phyloP scores from a whole-genome alignment of 768 basidiomycete species.

The Amanita inopinata region DNA sequence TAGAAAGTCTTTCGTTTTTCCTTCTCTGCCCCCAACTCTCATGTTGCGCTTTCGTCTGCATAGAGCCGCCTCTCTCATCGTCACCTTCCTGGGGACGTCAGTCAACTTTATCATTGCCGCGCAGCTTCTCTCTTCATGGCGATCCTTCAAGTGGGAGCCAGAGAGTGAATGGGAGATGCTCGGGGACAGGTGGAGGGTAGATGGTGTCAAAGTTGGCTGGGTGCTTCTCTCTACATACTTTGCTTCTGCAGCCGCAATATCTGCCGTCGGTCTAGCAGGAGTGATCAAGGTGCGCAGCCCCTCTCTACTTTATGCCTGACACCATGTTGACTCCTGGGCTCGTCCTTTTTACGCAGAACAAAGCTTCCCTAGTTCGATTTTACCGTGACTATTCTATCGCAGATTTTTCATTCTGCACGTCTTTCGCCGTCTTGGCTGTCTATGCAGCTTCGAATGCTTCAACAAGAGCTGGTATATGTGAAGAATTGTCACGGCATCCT shows the following conservation, averaged over 20 bases:
- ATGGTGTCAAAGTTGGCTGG: constrained; percentile 45
- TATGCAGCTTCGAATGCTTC: constrained; percentile 50
- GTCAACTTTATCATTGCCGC: constrained; percentile 14
- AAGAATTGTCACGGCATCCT: constrained; percentile 65
- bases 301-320: constrained; percentile 1
- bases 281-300: constrained; percentile 46
- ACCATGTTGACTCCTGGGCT: neutral
- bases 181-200: constrained; percentile 22
- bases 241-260: constrained; percentile 52
- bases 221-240: constrained; percentile 60
- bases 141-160: constrained; percentile 13
- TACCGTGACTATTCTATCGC: constrained; percentile 79
- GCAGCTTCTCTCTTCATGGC: constrained; percentile 19
- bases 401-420: constrained; percentile 61
- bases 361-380: constrained; percentile 58
- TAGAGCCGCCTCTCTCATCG: constrained; percentile 20
- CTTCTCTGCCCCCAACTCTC: constrained; percentile 2
- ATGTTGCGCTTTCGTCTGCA: neutral
- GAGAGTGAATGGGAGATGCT: constrained; percentile 13
- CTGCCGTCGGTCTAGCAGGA: constrained; percentile 57
- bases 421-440: constrained; percentile 45
- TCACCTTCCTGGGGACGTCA: constrained; percentile 18
- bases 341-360: constrained; percentile 31
- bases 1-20: neutral
- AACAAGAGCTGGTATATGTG: constrained; percentile 55